Evolutionary conservation across 805 yeast species (phyloP).

Genomic region (Wickerhamomyces xylosicus): DNA sequence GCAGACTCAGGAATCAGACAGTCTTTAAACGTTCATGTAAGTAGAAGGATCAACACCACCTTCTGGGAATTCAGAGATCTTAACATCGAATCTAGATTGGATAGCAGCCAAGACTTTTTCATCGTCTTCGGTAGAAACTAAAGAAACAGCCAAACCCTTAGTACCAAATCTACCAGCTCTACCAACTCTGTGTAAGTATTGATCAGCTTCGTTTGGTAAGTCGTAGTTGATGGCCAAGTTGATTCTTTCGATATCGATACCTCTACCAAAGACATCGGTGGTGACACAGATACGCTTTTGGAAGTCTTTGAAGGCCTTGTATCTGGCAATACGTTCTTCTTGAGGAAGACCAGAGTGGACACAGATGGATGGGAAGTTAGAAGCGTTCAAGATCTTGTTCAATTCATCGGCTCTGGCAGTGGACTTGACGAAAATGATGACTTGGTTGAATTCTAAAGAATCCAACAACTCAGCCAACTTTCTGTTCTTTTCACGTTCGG

Average conservation of each 20-base stretch:
- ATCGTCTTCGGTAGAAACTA: constrained; percentile 78
- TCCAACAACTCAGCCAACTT: constrained; percentile 88
- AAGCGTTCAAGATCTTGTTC: constrained; percentile 78
- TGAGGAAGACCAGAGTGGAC: constrained; percentile 94
- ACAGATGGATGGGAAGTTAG: constrained; percentile 95
- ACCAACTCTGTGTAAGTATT: constrained; percentile 97
- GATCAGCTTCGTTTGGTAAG: constrained; percentile 93
- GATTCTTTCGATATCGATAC: constrained; percentile 98
- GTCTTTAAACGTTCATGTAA: constrained; percentile 79
- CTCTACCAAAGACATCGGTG: constrained; percentile 98
- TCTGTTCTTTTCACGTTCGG: constrained; percentile 87
- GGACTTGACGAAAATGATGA: constrained; percentile 89
- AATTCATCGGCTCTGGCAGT: constrained; percentile 88
- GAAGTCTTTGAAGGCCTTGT: constrained; percentile 94
- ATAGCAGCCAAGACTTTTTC: constrained; percentile 84
- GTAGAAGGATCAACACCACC: constrained; percentile 97
- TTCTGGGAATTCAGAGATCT: constrained; percentile 90
- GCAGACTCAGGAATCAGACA: too few relatives aligned
- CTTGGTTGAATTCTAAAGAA: constrained; percentile 94
- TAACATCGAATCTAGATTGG: constrained; percentile 95
- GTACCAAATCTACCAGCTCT: constrained; percentile 99
- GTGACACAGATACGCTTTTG: constrained; percentile 98
- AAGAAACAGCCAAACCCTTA: constrained; percentile 92
- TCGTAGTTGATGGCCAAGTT: constrained; percentile 97
- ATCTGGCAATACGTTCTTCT: constrained; percentile 95